A percentile compares a stretch with the other conserved stretches of the same genome.
phyloP scores from a whole-genome alignment of 2,329 filamentous ascomycete species.

The Drechslerella coelobrocha region DNA sequence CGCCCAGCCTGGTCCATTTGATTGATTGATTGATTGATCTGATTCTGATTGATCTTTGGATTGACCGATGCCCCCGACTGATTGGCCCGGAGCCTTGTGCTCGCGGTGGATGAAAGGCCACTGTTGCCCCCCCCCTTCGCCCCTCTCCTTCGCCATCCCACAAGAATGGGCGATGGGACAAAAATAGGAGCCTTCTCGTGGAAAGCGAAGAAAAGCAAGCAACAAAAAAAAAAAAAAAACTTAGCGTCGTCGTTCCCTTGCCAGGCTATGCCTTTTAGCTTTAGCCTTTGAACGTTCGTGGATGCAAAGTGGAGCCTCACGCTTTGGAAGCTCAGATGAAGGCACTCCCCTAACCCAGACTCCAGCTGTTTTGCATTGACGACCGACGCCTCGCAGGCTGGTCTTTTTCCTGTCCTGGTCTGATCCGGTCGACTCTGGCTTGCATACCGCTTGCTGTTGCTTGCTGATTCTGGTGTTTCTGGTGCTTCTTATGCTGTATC shows the following conservation, averaged over 20 bases:
- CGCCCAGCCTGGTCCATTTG: conserved; percentile 13
- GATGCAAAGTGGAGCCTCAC: no score
- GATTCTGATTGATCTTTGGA: no score
- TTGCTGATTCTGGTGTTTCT: no score
- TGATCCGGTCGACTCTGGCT: background rate
- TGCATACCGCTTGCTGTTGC: no score
- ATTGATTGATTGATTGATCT: background rate
- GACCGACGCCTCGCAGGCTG: conserved; percentile 6
- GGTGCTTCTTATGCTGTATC: background rate
- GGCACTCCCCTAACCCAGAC: background rate
- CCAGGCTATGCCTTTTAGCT: conserved; percentile 3
- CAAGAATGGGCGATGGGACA: no score
- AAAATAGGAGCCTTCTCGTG: conserved; percentile 5
- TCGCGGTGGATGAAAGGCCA: no score
- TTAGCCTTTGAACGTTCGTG: background rate
- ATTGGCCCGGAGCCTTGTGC: no score
- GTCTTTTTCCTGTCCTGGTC: conserved; percentile 1
- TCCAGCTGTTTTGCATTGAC: conserved; percentile 1
- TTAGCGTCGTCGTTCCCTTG: no score
- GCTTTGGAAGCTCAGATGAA: background rate
- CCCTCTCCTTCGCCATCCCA: no score
- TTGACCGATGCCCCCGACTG: no score
- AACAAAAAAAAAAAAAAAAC: no score
- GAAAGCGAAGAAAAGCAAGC: background rate
- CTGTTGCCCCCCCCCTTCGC: no score